These are phyloP conservation scores for Crataegus laevigata DNA, from an alignment of 306 rosid genomes.

Conservation along the genomic window DNA sequence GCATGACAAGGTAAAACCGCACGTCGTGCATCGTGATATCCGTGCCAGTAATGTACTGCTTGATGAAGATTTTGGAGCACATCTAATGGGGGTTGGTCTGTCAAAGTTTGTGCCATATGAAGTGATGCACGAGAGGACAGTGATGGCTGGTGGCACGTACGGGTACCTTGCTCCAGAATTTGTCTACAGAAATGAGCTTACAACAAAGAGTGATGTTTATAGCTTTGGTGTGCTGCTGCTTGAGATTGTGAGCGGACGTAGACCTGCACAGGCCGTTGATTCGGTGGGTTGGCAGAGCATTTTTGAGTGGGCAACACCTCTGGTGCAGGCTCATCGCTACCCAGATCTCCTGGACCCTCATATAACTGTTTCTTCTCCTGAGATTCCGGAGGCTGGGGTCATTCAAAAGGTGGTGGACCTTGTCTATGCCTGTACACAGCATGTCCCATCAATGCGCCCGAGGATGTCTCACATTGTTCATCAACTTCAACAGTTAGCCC, in stretches of 20 bases:
- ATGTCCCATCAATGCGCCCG: slow-evolving; percentile 97
- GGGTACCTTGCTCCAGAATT: slow-evolving; percentile 97
- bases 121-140: slow-evolving; percentile 90
- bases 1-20: slow-evolving; percentile 98
- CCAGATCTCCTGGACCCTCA: slow-evolving; percentile 89
- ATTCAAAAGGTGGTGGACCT: slow-evolving; percentile 95
- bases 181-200: slow-evolving; percentile 86
- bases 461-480: slow-evolving; percentile 98
- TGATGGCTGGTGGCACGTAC: slow-evolving; percentile 96
- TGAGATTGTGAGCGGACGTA: slow-evolving; percentile 87
- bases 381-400: slow-evolving; percentile 60
- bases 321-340: slow-evolving; percentile 87
- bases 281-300: slow-evolving; percentile 98
- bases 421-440: slow-evolving; percentile 95
- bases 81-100: slow-evolving; percentile 88
- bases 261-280: slow-evolving; percentile 96
- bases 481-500: slow-evolving; percentile 77
- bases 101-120: slow-evolving; percentile 91
- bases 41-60: slow-evolving; percentile 89
- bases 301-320: slow-evolving; percentile 96
- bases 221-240: slow-evolving; percentile 92
- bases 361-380: slow-evolving; percentile 48
- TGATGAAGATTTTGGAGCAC: slow-evolving; percentile 96
- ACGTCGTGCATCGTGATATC: slow-evolving; percentile 94
- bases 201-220: slow-evolving; percentile 90